Conservation (phyloP, 176 grass and related monocot species). For the Rhipidocladum racemiflorum region DNA sequence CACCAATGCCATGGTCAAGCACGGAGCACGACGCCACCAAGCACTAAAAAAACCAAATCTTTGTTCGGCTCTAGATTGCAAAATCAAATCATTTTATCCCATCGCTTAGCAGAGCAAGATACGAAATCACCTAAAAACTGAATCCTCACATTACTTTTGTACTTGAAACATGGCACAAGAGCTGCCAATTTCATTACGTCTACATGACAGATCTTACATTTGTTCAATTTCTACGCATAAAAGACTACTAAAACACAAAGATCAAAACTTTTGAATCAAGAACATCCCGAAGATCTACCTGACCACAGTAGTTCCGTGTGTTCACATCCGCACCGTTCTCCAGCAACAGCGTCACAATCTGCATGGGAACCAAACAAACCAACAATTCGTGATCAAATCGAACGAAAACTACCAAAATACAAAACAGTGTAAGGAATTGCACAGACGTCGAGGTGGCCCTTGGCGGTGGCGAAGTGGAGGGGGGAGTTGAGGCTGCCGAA, state of each 20-base stretch:
- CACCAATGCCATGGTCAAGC: background rate
- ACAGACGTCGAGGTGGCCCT: slow-evolving; percentile 83
- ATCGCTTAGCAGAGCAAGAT: background rate
- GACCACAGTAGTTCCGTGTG: slow-evolving; percentile 93
- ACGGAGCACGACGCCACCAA: background rate
- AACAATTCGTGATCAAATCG: slow-evolving; percentile 30
- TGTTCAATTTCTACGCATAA: background rate
- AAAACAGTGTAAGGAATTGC: background rate
- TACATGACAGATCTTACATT: slow-evolving; percentile 39
- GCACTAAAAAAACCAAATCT: background rate
- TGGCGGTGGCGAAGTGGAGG: slow-evolving; percentile 87
- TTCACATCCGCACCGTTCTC: slow-evolving; percentile 89
- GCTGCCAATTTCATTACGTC: background rate
- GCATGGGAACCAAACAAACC: background rate
- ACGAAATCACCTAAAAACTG: slow-evolving; percentile 10
- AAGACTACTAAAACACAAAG: slow-evolving; percentile 9
- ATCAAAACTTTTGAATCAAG: slow-evolving; percentile 2
- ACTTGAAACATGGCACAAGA: background rate
- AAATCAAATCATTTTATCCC: background rate
- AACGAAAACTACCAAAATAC: background rate
- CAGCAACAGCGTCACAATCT: slow-evolving; percentile 86
- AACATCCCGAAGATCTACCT: slow-evolving; percentile 49
- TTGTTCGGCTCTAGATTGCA: slow-evolving; percentile 4
- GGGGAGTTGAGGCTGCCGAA: slow-evolving; percentile 94
- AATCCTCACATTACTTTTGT: slow-evolving; percentile 1